Evolutionary conservation across 2,329 filamentous ascomycete species (phyloP), one percentile per base, ranked within the genome.

Genomic region (Calonectria naviculata): DNA sequence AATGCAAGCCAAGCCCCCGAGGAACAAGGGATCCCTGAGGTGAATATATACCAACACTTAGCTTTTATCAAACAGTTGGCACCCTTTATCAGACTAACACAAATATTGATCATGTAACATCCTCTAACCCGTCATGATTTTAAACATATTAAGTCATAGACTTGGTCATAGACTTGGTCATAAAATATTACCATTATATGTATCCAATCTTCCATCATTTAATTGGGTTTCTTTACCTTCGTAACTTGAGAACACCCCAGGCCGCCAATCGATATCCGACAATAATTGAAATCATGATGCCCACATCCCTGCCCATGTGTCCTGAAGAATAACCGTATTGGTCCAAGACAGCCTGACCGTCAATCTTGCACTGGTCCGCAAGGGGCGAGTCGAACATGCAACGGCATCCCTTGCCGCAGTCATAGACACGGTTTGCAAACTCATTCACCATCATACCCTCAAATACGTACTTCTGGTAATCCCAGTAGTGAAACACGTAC

Each of bases 371-470:
- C 80, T 93, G 72, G 10, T 75, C 68, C 5, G 74, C 76, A 83
- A 36, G 85, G 79, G 46, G 88, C 88, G 69, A 95, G 80, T 72
- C 88, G 81, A 93, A 97, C 89, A 94, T 93, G 84, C 94, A 97
- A 46, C 87, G 87, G 76, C 91, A 95, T 0, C 82, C 82, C 5
- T 72, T 62, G 0, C 75, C 79, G 4, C 73, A 86, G 83, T 46
- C 73, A 24, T 94, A 97, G 4, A 85, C 87, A 17, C 93, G 86
- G 21, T 88, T 74, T 1, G 85, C 85, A 80, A 97, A 97, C 84
- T 97, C 94, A 78, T 97, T 97, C 65, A 96, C 91, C 94, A 97
- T 97, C 94, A 97, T 97, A 17, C 94, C 94, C 79, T 96, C 91
- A 80, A 97, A 97, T 4, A 97, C 94, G 77, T 95, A 97, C 47